Evolutionary conservation across 2,329 filamentous ascomycete genomes (phyloP).

Genomic region (Xylariaceae sp.): DNA sequence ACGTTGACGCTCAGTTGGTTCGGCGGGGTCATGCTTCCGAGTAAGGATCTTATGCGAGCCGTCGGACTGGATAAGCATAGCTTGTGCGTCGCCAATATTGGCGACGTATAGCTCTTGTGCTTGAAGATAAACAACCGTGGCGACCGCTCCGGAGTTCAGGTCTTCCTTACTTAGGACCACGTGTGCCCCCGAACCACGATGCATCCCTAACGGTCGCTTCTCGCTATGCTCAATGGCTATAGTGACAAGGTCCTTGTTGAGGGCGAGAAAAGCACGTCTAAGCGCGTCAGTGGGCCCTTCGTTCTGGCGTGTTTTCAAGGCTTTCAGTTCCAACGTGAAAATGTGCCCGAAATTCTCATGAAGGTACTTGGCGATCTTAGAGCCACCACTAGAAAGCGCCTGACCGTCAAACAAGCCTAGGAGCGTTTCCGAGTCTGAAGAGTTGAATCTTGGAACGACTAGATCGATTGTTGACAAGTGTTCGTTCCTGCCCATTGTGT

Average conservation of each 20-base stretch:
- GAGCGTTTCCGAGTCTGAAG: slow-evolving; percentile 85
- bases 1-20: slow-evolving; percentile 78
- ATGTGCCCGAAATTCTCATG: slow-evolving; percentile 93
- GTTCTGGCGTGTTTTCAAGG: slow-evolving; percentile 63
- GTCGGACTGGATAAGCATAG: slow-evolving; percentile 91
- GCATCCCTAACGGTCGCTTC: slow-evolving; percentile 66
- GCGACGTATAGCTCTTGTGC: slow-evolving; percentile 90
- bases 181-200: slow-evolving; percentile 71
- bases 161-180: slow-evolving; percentile 87
- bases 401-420: slow-evolving; percentile 97
- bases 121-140: slow-evolving; percentile 87
- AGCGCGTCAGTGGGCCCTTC: slow-evolving; percentile 85
- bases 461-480: slow-evolving; percentile 95
- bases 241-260: slow-evolving; percentile 94
- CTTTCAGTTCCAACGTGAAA: slow-evolving; percentile 80
- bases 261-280: slow-evolving; percentile 78
- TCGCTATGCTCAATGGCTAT: slow-evolving; percentile 80
- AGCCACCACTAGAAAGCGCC: slow-evolving; percentile 83
- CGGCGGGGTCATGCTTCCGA: slow-evolving; percentile 89
- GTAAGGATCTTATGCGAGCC: slow-evolving; percentile 83
- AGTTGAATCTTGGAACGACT: slow-evolving; percentile 89
- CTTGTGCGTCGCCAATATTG: slow-evolving; percentile 94
- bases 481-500: slow-evolving; percentile 89
- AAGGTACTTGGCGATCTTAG: slow-evolving; percentile 93
- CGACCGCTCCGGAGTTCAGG: slow-evolving; percentile 85